Percentiles rank a stretch among this genome's conserved stretches.
Conservation (phyloP, 1,284 basidiomycete species). For the Meripilus lineatus region DNA sequence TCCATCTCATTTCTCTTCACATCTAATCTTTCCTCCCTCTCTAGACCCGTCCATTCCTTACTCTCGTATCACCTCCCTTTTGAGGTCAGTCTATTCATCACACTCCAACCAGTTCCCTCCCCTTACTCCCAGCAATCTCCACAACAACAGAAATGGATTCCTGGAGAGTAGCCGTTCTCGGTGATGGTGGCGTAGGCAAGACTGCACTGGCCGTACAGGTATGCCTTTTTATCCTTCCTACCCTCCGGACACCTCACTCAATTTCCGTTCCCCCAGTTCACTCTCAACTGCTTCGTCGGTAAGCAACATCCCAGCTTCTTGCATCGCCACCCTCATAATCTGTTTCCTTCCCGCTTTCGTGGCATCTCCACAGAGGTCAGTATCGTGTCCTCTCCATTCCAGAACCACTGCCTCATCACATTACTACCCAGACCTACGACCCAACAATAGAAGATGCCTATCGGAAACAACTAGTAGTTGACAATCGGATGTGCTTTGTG, state of each 20-base stretch:
- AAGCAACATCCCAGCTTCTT: conserved; percentile 18
- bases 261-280: too few species aligned
- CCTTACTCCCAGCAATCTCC: conserved; percentile 5
- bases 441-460: conserved; percentile 96
- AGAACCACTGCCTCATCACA: not conserved
- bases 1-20: not conserved
- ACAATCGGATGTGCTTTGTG: conserved; percentile 88
- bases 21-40: conserved; percentile 11
- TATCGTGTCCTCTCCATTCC: not conserved
- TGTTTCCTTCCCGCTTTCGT: conserved; percentile 3
- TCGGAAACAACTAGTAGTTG: conserved; percentile 87
- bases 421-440: conserved; percentile 65
- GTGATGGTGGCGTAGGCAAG: conserved; percentile 98
- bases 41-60: conserved; percentile 15
- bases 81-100: conserved; percentile 23
- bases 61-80: conserved; percentile 17
- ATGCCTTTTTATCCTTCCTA: conserved; percentile 26
- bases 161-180: conserved; percentile 92
- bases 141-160: conserved; percentile 66
- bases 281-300: conserved; percentile 92
- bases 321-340: not conserved
- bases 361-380: conserved; percentile 19
- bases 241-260: too few species aligned
- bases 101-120: conserved; percentile 5
- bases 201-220: conserved; percentile 95